Evolutionary conservation across 2,329 filamentous ascomycete species (phyloP), one percentile per base, ranked within the genome.

Genomic region (Stachybotrys chartarum): DNA sequence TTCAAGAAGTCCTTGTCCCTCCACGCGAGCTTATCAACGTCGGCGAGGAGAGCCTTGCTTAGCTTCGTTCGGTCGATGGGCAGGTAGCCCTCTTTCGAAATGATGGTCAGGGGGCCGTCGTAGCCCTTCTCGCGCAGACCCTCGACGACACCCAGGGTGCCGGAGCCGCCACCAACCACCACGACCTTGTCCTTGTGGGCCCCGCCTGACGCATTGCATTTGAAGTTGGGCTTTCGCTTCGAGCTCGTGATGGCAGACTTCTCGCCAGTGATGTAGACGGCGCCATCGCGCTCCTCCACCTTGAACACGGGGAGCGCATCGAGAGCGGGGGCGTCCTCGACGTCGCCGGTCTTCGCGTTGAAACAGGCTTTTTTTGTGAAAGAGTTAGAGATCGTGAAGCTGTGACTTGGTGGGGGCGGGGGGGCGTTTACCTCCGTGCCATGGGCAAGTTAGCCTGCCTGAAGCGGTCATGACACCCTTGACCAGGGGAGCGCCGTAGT

Each of bases 1-100:
- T 85, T 85, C 71, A 90, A 97, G 82, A 89, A 97, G 39, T 86
- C 83, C 59, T 84, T 80, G 54, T 89, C 82, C 58, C 94, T 82
- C 79, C 86, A 88, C 47, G 87, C 84, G 48, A 96, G 74, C 74
- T 96, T 96, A 49, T 81, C 79, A 1, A 84, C 72, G 67, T 99
- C 93, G 7, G 89, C 84, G 59, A 97, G 81, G 12, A 99, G 79
- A 0, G 93, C 91, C 74, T 99, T 99, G 66, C 92, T 97, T 47
- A 99, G 81, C 78, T 97, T 97, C 11, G 94, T 91, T 18, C 94
- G 85, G 74, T 99, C 94, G 64, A 97, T 92, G 35, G 92, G 92
- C 39, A 88, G 80, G 68, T 94, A 88, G 24, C 89, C 87, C 71
- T 99, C 94, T 60, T 83, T 86, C 12, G 89, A 86, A 64, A 99